Base-by-base conservation (phyloP, 805 yeast species). In the Yamadazyma akitaensis region DNA sequence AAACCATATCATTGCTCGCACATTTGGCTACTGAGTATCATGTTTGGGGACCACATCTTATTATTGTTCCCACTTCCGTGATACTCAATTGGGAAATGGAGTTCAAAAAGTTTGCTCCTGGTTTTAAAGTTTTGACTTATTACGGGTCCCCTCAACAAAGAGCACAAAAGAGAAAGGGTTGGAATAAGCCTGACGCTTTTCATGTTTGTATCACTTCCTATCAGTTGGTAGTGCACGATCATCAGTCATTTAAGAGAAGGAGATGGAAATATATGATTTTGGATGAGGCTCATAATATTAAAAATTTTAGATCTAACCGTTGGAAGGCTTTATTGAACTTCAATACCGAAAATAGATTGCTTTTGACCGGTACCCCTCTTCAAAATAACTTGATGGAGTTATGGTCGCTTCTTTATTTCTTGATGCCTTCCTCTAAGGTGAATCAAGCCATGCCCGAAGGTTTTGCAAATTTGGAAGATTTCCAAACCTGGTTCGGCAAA, bases 1-100 rank as follows among this genome's bases (percentile, higher is more conserved):
- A 94, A 63, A 94, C 99, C 0, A 94, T 94, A 43, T 80, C 97
- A 0, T 67, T 94, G 36, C 67, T 94, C 16, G 76, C 95, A 0
- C 91, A 91, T 62, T 70, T 94, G 43, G 99, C 99, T 0, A 89
- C 97, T 57, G 96, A 85, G 57, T 91, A 91, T 59, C 86, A 88
- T 49, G 80, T 85, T 14, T 94, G 99, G 99, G 99, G 99, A 0
- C 99, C 99, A 0, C 99, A 94, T 70, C 71, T 94, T 45, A 91
- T 94, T 67, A 84, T 94, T 49, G 99, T 94, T 4, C 99, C 99
- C 3, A 94, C 99, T 0, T 88, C 97, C 13, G 99, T 94, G 7
- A 83, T 94, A 83, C 79, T 94, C 44, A 94, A 94, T 61, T 94
- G 99, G 99, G 99, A 94, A 64, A 92, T 95, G 97, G 99, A 94